Evolutionary conservation across 2,329 filamentous ascomycete species (phyloP).

Genomic region (Sporothrix schenckii): DNA sequence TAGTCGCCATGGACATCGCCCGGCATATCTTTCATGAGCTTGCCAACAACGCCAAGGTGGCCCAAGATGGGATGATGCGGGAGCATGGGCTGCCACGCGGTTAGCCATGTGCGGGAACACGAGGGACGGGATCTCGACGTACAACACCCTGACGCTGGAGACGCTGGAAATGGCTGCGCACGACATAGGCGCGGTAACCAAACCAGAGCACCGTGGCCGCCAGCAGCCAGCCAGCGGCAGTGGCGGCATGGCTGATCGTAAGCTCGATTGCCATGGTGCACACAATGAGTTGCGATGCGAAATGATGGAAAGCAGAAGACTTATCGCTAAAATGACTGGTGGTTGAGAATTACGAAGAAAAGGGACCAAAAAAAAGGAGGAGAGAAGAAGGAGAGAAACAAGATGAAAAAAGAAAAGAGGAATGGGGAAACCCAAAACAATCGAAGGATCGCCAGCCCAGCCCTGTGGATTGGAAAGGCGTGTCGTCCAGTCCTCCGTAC

Average conservation of each 20-base stretch:
- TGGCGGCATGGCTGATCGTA: background rate
- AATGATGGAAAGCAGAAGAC: too few species aligned
- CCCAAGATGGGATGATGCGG: conserved; percentile 35
- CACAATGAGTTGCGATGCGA: background rate
- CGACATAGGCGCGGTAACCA: conserved; percentile 33
- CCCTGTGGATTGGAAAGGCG: background rate
- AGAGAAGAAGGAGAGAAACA: background rate
- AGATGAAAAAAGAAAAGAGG: background rate
- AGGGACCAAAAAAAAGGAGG: background rate
- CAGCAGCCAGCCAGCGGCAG: conserved; percentile 18
- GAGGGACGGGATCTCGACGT: background rate
- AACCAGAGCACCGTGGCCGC: conserved; percentile 29
- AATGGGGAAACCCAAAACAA: background rate
- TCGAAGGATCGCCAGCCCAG: conserved; percentile 10
- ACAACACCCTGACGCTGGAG: conserved; percentile 36
- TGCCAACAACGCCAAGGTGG: conserved; percentile 35
- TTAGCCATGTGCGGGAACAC: background rate
- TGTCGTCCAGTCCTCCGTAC: background rate
- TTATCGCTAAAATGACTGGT: background rate
- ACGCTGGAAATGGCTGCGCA: conserved; percentile 34
- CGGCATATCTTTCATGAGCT: conserved; percentile 34
- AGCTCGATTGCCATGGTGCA: background rate
- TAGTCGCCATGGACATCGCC: conserved; percentile 36
- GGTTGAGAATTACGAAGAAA: background rate
- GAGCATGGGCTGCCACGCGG: conserved; percentile 35